Percentiles rank a stretch among this genome's conserved stretches.
phyloP scores from a whole-genome alignment of 768 basidiomycete species.

The Suillus subaureus region DNA sequence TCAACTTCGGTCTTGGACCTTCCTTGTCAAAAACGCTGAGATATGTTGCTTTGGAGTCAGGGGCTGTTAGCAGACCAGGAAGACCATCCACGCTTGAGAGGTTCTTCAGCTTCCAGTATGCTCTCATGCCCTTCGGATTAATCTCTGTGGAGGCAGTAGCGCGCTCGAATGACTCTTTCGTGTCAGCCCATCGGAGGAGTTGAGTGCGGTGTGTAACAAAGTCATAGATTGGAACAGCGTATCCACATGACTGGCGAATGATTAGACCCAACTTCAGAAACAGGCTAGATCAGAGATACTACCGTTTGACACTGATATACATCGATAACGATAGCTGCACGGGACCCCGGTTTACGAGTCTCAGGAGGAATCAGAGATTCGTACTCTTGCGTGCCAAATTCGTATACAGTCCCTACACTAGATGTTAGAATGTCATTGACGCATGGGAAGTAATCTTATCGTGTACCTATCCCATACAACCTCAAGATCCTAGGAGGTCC shows the following conservation, averaged over 20 bases:
- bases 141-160: constrained; percentile 13
- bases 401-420: constrained; percentile 56
- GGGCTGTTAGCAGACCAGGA: constrained; percentile 43
- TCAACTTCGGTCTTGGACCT: constrained; percentile 17
- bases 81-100: constrained; percentile 60
- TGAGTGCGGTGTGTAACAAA: constrained; percentile 59
- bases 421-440: not conserved
- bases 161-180: constrained; percentile 46
- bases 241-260: constrained; percentile 63
- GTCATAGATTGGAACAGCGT: constrained; percentile 60
- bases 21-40: constrained; percentile 23
- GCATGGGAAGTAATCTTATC: not conserved
- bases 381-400: constrained; percentile 66
- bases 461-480: constrained; percentile 58
- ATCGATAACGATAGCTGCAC: constrained; percentile 61
- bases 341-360: constrained; percentile 57
- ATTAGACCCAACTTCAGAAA: not conserved
- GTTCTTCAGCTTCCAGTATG: constrained; percentile 57
- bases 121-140: constrained; percentile 44
- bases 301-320: constrained; percentile 58
- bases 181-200: constrained; percentile 44
- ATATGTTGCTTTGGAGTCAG: constrained; percentile 18
- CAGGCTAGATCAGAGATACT: not conserved
- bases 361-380: constrained; percentile 49
- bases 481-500: constrained; percentile 61